These are phyloP conservation scores for Nothomitra cinnamomea DNA, from an alignment of 2,329 filamentous ascomycete genomes.

Conservation along the genomic window DNA sequence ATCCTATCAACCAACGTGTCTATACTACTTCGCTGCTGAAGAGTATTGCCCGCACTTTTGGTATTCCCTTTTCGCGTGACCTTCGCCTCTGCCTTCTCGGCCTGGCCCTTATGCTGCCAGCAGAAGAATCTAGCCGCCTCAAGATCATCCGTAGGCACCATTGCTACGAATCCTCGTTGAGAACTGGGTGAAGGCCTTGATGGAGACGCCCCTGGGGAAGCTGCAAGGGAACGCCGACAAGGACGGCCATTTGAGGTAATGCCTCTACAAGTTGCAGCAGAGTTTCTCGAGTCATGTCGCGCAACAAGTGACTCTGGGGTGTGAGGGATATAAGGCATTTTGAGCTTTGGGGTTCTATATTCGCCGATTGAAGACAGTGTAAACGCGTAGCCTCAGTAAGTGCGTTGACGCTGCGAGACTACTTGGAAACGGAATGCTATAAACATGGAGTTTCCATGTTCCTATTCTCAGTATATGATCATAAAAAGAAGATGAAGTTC, in stretches of 20 bases:
- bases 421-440: no score
- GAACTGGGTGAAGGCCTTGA: not conserved
- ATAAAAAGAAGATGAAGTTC: not conserved
- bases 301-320: conserved; percentile 7
- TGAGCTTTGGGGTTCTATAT: not conserved
- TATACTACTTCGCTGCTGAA: conserved; percentile 50
- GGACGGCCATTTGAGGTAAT: conserved; percentile 7
- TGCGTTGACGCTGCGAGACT: no score
- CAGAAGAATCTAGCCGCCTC: conserved; percentile 56
- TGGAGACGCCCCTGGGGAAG: not conserved
- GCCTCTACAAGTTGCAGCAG: conserved; percentile 7
- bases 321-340: conserved; percentile 6
- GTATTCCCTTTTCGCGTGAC: conserved; percentile 28
- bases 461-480: no score
- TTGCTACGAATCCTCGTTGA: conserved; percentile 18
- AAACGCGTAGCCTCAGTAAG: no score
- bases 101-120: conserved; percentile 92
- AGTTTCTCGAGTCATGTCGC: conserved; percentile 8
- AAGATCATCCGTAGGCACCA: conserved; percentile 24
- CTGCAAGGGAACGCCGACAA: conserved; percentile 7
- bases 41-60: conserved; percentile 13
- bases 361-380: no score
- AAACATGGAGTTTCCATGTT: no score
- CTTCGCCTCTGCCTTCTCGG: conserved; percentile 29
- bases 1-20: conserved; percentile 74